Evolutionary conservation across 441 rosid species (phyloP), one percentile per base, ranked within the genome.

Genomic region (Pelargonium australe): DNA sequence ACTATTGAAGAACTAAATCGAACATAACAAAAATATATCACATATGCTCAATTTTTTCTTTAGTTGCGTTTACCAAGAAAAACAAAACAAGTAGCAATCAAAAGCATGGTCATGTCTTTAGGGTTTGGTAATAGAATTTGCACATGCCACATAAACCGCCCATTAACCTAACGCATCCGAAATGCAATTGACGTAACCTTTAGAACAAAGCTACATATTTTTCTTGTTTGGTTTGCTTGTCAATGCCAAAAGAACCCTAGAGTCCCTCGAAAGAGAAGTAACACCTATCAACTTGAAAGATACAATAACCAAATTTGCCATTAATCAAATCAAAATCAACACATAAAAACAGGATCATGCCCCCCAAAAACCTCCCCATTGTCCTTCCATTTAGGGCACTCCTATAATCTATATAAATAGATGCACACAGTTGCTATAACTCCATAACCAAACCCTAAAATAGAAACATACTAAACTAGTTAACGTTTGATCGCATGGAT

Each of bases 101-200:
- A 31, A 31, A 31, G 34, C 34, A 31, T 31, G 34, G 81, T 72
- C 82, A 68, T 78, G 68, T 11, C 85, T 74, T 76, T 40, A 77
- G 80, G 84, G 73, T 73, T 64, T 73, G 68, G 78, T 73, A 43
- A 43, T 43, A 7, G 47, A 41, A 83, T 62, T 70, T 68, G 83
- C 80, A 85, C 79, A 55, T 83, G 81, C 79, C 60, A 60, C 47
- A 10, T 25, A 58, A 71, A 67, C 81, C 80, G 73, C 34, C 82
- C 75, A 4, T 7, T 7, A 3, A 11, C 47, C 47, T 7, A 68
- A n/a, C 64, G 11, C 57, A 23, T 1, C 44, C 23, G 4, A 13
- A 63, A 31, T 4, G 34, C 4, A 31, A 16, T 16, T 71, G 69
- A 77, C 80, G 80, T 79, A 80, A 77, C 49, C 78, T 76, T 78